Evolutionary conservation across 2,329 filamentous ascomycete species (phyloP), one percentile per base, ranked within the genome.

Genomic region (Alternaria ethzedia): DNA sequence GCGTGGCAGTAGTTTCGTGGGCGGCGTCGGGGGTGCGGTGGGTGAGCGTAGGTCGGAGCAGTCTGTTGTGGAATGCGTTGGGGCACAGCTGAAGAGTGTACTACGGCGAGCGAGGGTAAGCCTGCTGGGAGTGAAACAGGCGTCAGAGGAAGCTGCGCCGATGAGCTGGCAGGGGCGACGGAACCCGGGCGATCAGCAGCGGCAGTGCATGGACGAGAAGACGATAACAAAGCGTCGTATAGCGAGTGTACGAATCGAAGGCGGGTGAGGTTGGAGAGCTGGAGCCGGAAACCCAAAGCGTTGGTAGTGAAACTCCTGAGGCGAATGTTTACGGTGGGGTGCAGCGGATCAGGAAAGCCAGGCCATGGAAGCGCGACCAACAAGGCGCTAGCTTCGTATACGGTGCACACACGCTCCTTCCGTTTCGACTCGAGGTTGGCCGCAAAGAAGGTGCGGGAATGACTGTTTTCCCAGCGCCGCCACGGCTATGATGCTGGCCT

Each of bases 91-190:
- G 57, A 59, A 45, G 55, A 63, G 46, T 17, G 50, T 63, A 62
- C 56, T 57, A 66, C 64, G 51, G 65, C 50, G 54, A 65, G 63
- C 68, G 70, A 66, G 67, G 70, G 65, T 56, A 55, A 50, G 64
- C 61, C 55, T 67, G 61, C 47, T 50, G 67, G 36, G 49, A 58
- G 56, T 69, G 72, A 71, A 70, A 70, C 69, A 58, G 62, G 45
- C 30, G 65, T 60, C 62, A 62, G 59, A 57, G 56, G 52, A 32
- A 61, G 59, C 58, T 43, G 59, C 61, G 63, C 54, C 61, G 61
- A 57, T 67, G 65, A 59, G 70, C 51, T 70, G 69, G 70, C 66
- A 70, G 62, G 59, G 51, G 63, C 63, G 63, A 64, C 26, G 60
- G 59, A 57, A 45, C 54, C 61, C 54, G 57, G 43, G 28, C 45